phyloP scores from a whole-genome alignment of 2,329 filamentous ascomycete species.

The Apiospora aurea region DNA sequence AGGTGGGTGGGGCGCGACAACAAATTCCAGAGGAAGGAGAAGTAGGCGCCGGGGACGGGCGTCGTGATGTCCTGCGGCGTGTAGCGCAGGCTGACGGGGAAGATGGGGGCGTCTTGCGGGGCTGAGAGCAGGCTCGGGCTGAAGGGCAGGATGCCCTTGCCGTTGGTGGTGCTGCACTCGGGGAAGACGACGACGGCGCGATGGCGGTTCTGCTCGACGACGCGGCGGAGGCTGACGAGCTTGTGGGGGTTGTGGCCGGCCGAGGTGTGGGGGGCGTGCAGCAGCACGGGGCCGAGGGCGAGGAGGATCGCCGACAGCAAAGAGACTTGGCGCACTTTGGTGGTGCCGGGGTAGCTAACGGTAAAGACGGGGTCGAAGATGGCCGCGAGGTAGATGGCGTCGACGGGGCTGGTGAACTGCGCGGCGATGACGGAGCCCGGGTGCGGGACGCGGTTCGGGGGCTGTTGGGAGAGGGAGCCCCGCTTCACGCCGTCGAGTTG shows the following conservation, averaged over 20 bases:
- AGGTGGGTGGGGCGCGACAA: constrained; percentile 86
- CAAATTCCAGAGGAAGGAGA: constrained; percentile 83
- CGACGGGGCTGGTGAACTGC: constrained; percentile 91
- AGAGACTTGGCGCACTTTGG: constrained; percentile 77
- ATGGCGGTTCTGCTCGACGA: constrained; percentile 73
- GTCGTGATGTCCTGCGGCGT: constrained; percentile 90
- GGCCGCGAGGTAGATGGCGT: constrained; percentile 91
- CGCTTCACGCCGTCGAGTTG: constrained; percentile 96
- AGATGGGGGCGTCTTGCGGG: constrained; percentile 75
- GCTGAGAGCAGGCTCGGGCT: constrained; percentile 77
- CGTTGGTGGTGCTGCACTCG: constrained; percentile 94
- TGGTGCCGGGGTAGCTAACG: constrained; percentile 77
- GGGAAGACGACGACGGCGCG: constrained; percentile 88
- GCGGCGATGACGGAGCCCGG: constrained; percentile 84
- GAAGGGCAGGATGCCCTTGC: constrained; percentile 85
- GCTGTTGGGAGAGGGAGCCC: constrained; percentile 81
- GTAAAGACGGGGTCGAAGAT: constrained; percentile 98
- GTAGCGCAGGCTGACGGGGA: constrained; percentile 90
- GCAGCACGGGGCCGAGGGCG: constrained; percentile 66
- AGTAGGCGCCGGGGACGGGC: constrained; percentile 78
- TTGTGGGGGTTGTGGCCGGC: constrained; percentile 43
- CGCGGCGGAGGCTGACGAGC: constrained; percentile 66
- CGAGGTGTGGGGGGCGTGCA: constrained; percentile 51
- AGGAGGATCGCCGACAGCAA: constrained; percentile 77
- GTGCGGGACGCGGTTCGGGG: constrained; percentile 76